Percentiles rank a stretch among this genome's conserved stretches.
Conservation (phyloP, 208 protist genomes). For the Zelonia costaricensis region DNA sequence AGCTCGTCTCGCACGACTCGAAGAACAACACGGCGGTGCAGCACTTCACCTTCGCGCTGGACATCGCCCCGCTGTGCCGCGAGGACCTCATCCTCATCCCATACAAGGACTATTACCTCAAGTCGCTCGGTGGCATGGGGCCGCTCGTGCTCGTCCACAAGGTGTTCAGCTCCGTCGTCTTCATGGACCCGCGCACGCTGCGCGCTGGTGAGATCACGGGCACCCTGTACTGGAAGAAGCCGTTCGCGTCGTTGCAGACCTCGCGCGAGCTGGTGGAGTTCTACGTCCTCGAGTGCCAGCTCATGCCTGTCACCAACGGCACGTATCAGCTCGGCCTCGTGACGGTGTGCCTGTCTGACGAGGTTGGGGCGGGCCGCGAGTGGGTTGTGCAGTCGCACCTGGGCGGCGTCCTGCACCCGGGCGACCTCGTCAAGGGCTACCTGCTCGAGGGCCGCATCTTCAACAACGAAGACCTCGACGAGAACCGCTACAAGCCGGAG, state of each 20-base stretch:
- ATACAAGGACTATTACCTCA: slow-evolving; percentile 82
- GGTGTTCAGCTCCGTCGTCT: slow-evolving; percentile 94
- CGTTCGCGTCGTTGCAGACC: slow-evolving; percentile 88
- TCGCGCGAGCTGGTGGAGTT: slow-evolving; percentile 93
- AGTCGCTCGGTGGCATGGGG: slow-evolving; percentile 85
- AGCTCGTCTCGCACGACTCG: slow-evolving; percentile 98
- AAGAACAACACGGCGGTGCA: slow-evolving; percentile 98
- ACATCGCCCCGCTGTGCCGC: slow-evolving; percentile 98
- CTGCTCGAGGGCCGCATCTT: slow-evolving; percentile 87
- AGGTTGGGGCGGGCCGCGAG: slow-evolving; percentile 96
- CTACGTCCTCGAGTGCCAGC: slow-evolving; percentile 95
- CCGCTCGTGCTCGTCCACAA: slow-evolving; percentile 95
- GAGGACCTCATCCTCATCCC: slow-evolving; percentile 95
- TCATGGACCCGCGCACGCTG: slow-evolving; percentile 97
- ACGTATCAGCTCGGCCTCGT: slow-evolving; percentile 92
- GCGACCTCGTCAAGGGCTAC: slow-evolving; percentile 96
- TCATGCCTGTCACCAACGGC: slow-evolving; percentile 78
- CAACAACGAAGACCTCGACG: slow-evolving; percentile 91
- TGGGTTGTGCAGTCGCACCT: slow-evolving; percentile 95
- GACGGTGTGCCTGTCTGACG: slow-evolving; percentile 93
- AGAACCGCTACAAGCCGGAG: slow-evolving; percentile 65
- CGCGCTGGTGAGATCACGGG: slow-evolving; percentile 91
- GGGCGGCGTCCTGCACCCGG: slow-evolving; percentile 91
- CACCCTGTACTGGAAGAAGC: slow-evolving; percentile 93
- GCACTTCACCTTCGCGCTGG: slow-evolving; percentile 97